Evolutionary conservation across 345 rosid species (phyloP).

Genomic region (Acer saccharum): DNA sequence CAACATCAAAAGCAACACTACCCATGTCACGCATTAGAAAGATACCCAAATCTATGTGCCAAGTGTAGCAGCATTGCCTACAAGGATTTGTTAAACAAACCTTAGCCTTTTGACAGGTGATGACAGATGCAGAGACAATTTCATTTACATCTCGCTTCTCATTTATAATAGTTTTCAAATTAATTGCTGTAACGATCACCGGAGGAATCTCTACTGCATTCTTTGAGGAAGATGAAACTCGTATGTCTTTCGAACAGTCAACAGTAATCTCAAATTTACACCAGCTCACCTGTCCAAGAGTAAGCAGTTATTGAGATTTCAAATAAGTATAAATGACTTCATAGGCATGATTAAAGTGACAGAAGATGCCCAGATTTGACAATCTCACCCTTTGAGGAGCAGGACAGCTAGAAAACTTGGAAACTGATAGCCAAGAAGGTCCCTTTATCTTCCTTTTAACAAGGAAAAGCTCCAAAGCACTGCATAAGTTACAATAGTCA

Average conservation of each 20-base stretch:
- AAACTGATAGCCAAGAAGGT: conserved; percentile 90
- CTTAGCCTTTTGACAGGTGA: conserved; percentile 95
- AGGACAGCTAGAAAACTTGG: conserved; percentile 67
- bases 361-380: conserved; percentile 14
- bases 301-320: conserved; percentile 25
- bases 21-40: neutral
- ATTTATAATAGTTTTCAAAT: conserved; percentile 81
- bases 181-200: conserved; percentile 85
- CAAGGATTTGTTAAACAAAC: conserved; percentile 45
- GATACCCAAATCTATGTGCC: neutral
- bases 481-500: conserved; percentile 40
- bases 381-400: conserved; percentile 73
- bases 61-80: conserved; percentile 14
- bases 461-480: conserved; percentile 96
- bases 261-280: conserved; percentile 87
- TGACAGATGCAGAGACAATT: conserved; percentile 86
- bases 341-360: conserved; percentile 16
- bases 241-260: conserved; percentile 69
- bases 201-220: conserved; percentile 66
- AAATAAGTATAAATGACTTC: conserved; percentile 13
- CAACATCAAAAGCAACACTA: neutral
- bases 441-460: conserved; percentile 88
- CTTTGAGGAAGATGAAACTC: conserved; percentile 52
- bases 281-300: conserved; percentile 83
- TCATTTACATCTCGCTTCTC: conserved; percentile 84